Evolutionary conservation across 371 early-diverging fungal species (phyloP), one percentile per base, ranked within the genome.

Genomic region (Rhizopus stolonifer): DNA sequence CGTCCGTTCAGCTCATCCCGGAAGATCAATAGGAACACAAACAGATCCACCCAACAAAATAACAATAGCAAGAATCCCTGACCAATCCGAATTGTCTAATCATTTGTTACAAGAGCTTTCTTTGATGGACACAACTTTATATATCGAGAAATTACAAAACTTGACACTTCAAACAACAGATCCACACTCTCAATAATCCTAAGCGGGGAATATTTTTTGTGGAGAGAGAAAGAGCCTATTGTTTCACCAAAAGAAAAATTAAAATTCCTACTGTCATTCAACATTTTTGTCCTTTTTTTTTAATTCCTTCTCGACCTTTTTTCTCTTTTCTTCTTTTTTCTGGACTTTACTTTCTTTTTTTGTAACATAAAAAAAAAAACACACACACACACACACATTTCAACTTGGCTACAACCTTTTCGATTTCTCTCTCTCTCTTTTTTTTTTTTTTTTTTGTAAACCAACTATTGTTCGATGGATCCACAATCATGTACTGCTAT

Each of bases 401-500:
- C n/a, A n/a, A n/a, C n/a, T n/a, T n/a, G n/a, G n/a, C n/a, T n/a
- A 29, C 31, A 10, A 29, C 7, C 31, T 29, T 29, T 29, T 29
- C 10, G 4, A 7, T 29, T 36, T 36, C 4, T 36, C 14, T 36
- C 4, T 8, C 15, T 36, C 5, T 36, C 4, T 14, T 36, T 36
- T 36, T 36, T 36, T 36, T 36, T 4, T 36, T 36, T 36, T 29
- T 29, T 29, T 29, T 29, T 29, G 31, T 10, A 10, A 7, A 29
- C 31, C 4, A 36, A n/a, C n/a, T 18, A 29, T 31, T 18, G 23
- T 26, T 18, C 21, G n/a, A 61, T 56, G 52, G 52, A 56, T 31
- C 52, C 52, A 51, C 43, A 42, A 56, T 34, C 61, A 59, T 59
- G 54, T 52, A 59, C 61, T 38, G 31, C 43, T 31, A 50, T 55